phyloP scores from a whole-genome alignment of 2,329 filamentous ascomycete species.

The Colletotrichum endophyticum region DNA sequence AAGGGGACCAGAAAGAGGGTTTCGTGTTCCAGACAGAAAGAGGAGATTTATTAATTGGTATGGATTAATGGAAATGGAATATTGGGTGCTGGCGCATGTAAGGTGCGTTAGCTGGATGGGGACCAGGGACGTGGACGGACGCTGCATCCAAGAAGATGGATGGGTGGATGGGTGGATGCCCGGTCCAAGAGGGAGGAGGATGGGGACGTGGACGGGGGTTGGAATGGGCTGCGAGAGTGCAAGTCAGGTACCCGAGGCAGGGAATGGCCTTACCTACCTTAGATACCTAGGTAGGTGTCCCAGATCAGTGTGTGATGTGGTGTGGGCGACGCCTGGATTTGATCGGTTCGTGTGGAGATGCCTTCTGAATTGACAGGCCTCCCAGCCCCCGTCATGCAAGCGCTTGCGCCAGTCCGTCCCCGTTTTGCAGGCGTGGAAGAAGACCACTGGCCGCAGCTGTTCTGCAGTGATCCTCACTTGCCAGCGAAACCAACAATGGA shows the following conservation, averaged over 20 bases:
- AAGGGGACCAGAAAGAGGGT: not conserved
- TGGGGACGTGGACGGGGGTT: not conserved
- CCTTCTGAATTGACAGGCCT: not conserved
- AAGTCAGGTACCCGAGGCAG: constrained; percentile 14
- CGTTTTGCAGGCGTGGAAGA: not conserved
- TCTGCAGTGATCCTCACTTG: not conserved
- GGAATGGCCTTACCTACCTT: not conserved
- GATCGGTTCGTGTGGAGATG: constrained; percentile 12
- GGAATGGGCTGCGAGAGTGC: not conserved
- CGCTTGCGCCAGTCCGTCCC: constrained; percentile 4
- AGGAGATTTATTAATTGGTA: constrained; percentile 18
- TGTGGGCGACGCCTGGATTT: not conserved
- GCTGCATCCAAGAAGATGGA: not conserved
- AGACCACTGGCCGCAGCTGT: not conserved
- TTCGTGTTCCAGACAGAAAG: constrained; percentile 3
- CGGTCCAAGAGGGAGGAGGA: not conserved
- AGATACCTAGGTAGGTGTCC: not conserved
- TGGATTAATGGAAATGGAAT: constrained; percentile 11
- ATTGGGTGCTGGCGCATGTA: constrained; percentile 3
- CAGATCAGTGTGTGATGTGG: not conserved
- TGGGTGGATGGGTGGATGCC: not conserved
- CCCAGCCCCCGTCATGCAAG: constrained; percentile 6
- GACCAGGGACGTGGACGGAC: not conserved
- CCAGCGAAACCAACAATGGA: not conserved
- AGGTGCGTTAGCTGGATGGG: not conserved